A percentile compares a stretch with the other conserved stretches of the same genome.
Conservation (phyloP, 495 filamentous ascomycete species). For the Penicillium egyptiacum region DNA sequence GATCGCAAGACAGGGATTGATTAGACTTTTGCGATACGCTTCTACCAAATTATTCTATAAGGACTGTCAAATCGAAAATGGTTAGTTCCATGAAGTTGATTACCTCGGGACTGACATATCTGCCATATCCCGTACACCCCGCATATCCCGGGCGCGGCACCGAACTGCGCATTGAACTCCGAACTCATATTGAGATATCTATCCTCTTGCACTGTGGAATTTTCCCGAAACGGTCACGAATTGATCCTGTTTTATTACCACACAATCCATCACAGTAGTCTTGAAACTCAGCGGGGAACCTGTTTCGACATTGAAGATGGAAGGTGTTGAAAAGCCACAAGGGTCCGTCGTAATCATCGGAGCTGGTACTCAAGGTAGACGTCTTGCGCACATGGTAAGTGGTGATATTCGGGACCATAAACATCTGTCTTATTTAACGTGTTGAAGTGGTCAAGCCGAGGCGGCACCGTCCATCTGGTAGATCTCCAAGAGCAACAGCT, state of each 20-base stretch:
- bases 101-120: no score
- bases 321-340: conserved; percentile 1
- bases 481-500: conserved; percentile 31
- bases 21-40: no score
- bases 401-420: background rate
- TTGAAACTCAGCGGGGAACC: background rate
- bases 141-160: background rate
- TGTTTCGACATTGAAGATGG: conserved; percentile 2
- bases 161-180: background rate
- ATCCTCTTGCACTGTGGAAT: background rate
- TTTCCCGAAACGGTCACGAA: background rate
- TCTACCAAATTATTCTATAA: no score
- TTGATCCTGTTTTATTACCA: background rate
- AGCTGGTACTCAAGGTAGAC: conserved; percentile 40
- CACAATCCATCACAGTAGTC: background rate
- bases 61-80: no score
- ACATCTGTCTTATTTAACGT: background rate
- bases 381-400: conserved; percentile 43
- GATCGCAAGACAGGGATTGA: no score
- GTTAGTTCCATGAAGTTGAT: no score
- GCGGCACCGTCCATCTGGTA: conserved; percentile 32
- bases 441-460: conserved; percentile 38
- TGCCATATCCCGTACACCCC: background rate
- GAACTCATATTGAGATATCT: background rate
- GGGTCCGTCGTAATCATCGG: conserved; percentile 31